A percentile compares a stretch with the other conserved stretches of the same genome.
phyloP scores from a whole-genome alignment of 495 filamentous ascomycete genomes.

The Clavariopsis aquatica region DNA sequence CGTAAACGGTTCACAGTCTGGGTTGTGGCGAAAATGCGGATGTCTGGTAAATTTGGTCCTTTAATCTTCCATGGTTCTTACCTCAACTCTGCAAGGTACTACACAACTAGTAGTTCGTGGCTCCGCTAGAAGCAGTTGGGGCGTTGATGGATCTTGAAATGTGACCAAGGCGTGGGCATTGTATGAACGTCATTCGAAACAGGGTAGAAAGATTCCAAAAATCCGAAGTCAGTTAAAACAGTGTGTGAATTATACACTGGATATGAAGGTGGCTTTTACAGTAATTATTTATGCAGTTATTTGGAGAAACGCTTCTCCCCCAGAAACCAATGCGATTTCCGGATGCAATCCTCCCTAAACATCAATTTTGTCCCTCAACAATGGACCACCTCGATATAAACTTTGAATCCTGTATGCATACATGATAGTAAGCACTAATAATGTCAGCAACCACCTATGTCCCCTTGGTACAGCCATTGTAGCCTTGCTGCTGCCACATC shows the following conservation, averaged over 20 bases:
- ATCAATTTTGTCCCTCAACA: neutral
- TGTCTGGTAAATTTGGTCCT: too few relatives aligned
- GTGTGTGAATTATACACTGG: neutral
- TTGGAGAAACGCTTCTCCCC: too few relatives aligned
- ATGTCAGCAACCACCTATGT: too few relatives aligned
- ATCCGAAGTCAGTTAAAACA: neutral
- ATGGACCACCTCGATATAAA: neutral
- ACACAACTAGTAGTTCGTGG: neutral
- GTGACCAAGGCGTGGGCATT: too few relatives aligned
- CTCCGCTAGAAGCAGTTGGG: neutral
- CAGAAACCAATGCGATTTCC: neutral
- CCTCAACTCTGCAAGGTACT: neutral
- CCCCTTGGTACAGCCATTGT: constrained; percentile 44
- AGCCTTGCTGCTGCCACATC: constrained; percentile 71
- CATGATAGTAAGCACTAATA: neutral
- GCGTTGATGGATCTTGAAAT: too few relatives aligned
- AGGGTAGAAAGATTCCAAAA: neutral
- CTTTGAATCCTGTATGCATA: neutral
- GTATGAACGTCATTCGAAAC: neutral
- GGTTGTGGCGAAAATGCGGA: too few relatives aligned
- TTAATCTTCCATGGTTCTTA: neutral
- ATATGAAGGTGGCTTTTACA: neutral
- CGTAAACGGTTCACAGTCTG: too few relatives aligned
- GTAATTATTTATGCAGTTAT: neutral
- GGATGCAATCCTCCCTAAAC: neutral